Base-by-base conservation (phyloP, 176 grass and related monocot genomes). In the Juncus effusus region DNA sequence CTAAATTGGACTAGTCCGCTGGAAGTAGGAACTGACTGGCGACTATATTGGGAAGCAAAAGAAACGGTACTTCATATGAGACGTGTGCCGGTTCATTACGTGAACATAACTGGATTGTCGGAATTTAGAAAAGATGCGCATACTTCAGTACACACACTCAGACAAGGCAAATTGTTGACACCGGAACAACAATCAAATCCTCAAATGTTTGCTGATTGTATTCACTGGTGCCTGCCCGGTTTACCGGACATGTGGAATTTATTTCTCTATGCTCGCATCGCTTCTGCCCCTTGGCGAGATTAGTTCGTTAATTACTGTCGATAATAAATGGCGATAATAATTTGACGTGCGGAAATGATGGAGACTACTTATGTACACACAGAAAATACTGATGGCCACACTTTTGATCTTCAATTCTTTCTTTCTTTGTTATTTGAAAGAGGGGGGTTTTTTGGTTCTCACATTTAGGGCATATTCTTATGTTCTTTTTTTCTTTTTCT, bases 141-240 rank as follows among this genome's bases (percentile, higher is more conserved):
- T 58, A 89, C 86, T 7, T 89, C 86, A 3, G 86, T 89, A 16
- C 86, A 89, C 70, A 89, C 86, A 14, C 74, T 89, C 0, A 37
- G 86, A 38, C 86, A 84, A 67, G 86, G 86, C n/a, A 84, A 81
- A 67, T 66, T 89, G 51, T 63, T 89, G 3, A 89, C 86, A 0
- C 16, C 56, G 0, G 69, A 84, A 40, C 86, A 89, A 62, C 81
- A 89, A 66, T 13, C 63, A 3, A 77, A 89, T 35, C 86, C 86
- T 0, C 66, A 68, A 16, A 69, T 19, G n/a, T 89, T 70, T 59
- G 86, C 86, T 12, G 86, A 89, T 78, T 89, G 86, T 74, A 89
- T 89, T 69, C 86, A 89, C 51, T 89, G 86, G 86, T 89, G 86
- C 59, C 63, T 89, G 2, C 86, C 86, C 1, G 86, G 86, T 2